Evolutionary conservation across 2,329 filamentous ascomycete species (phyloP).

Genomic region (Ophiostoma sp.): DNA sequence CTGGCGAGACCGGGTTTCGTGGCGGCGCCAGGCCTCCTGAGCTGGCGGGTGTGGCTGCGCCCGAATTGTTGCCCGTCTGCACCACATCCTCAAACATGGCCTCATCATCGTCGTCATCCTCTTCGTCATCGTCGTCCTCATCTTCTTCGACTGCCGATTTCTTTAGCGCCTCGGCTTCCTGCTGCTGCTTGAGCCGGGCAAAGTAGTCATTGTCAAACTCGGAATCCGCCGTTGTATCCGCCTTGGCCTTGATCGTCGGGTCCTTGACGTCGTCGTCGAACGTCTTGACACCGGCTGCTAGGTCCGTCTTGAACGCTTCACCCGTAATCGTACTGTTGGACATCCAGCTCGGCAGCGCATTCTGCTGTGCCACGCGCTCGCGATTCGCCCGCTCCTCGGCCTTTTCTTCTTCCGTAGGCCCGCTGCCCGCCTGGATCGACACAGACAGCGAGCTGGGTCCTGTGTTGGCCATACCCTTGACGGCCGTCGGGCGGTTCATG

Average conservation of each 20-base stretch:
- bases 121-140: constrained; percentile 42
- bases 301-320: constrained; percentile 55
- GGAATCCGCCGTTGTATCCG: constrained; percentile 54
- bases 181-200: constrained; percentile 63
- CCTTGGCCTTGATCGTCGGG: constrained; percentile 39
- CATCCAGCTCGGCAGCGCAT: constrained; percentile 71
- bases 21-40: constrained; percentile 18
- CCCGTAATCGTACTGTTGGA: constrained; percentile 68
- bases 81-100: constrained; percentile 51
- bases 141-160: constrained; percentile 43
- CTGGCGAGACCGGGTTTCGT: constrained; percentile 22
- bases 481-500: constrained; percentile 62
- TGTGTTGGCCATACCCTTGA: constrained; percentile 66
- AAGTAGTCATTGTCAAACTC: constrained; percentile 66
- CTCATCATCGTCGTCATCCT: constrained; percentile 41
- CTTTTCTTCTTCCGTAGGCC: constrained; percentile 66
- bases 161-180: constrained; percentile 52
- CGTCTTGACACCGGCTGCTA: constrained; percentile 34
- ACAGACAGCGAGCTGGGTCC: constrained; percentile 69
- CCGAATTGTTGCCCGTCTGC: constrained; percentile 40
- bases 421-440: constrained; percentile 65
- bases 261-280: constrained; percentile 51
- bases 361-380: constrained; percentile 66
- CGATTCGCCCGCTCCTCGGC: constrained; percentile 64
- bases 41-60: constrained; percentile 38